Evolutionary conservation across 805 yeast genomes (phyloP).

Genomic region (Candida maesae): DNA sequence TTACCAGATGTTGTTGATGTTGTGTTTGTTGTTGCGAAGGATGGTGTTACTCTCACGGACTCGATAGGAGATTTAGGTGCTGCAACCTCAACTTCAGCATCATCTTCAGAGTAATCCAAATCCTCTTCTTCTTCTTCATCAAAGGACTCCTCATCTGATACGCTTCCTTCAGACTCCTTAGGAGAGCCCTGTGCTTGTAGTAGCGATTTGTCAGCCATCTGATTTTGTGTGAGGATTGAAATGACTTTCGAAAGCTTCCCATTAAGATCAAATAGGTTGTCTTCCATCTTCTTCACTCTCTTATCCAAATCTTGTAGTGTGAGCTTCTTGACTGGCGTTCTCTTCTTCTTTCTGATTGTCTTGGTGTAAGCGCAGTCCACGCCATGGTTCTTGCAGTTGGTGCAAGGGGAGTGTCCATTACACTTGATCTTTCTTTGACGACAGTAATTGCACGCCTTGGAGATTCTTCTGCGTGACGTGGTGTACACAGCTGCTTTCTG

Average conservation of each 20-base stretch:
- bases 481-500: background rate
- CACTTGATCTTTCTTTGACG: constrained; percentile 40
- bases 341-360: constrained; percentile 23
- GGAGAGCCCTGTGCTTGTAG: background rate
- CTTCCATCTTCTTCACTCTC: constrained; percentile 19
- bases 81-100: constrained; percentile 5
- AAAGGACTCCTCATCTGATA: background rate
- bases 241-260: constrained; percentile 15
- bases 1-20: background rate
- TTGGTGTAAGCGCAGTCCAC: constrained; percentile 69
- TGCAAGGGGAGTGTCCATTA: constrained; percentile 47
- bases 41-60: background rate
- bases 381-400: constrained; percentile 80
- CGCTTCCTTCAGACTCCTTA: background rate
- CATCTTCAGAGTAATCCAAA: constrained; percentile 7
- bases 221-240: constrained; percentile 8
- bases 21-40: background rate
- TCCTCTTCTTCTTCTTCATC: constrained; percentile 1
- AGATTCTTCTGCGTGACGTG: constrained; percentile 30
- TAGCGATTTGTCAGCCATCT: constrained; percentile 7
- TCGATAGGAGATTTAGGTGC: constrained; percentile 5
- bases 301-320: constrained; percentile 25
- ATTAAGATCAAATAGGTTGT: constrained; percentile 15
- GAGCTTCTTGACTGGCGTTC: constrained; percentile 16
- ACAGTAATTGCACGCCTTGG: constrained; percentile 39